phyloP scores from a whole-genome alignment of 1,284 basidiomycete genomes.

The Clitocybe nebularis region DNA sequence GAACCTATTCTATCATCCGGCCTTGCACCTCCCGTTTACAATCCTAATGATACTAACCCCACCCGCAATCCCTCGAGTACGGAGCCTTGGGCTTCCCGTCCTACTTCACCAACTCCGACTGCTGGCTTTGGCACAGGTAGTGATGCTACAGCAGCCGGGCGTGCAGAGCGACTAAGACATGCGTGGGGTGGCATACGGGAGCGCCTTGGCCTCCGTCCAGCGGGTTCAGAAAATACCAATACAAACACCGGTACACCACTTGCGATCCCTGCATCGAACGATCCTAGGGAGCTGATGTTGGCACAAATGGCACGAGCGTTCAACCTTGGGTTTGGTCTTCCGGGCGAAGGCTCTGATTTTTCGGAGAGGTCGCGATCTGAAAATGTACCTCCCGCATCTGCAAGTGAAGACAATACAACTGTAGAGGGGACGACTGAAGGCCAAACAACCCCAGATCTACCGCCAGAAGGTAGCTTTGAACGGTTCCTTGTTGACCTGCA shows the following conservation, averaged over 20 bases:
- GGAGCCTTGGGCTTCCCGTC: constrained; percentile 23
- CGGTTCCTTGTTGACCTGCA: constrained; percentile 73
- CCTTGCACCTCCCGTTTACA: constrained; percentile 24
- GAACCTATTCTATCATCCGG: constrained; percentile 56
- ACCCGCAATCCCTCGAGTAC: constrained; percentile 8
- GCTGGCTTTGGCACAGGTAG: constrained; percentile 32
- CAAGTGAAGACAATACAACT: background rate
- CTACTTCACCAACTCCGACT: constrained; percentile 48
- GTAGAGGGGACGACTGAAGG: background rate
- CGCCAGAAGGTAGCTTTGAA: constrained; percentile 70
- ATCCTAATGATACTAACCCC: constrained; percentile 7
- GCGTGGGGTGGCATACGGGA: constrained; percentile 66
- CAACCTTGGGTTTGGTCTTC: constrained; percentile 61
- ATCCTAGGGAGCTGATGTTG: constrained; percentile 60
- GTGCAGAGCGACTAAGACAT: constrained; percentile 41
- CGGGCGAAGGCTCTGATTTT: constrained; percentile 13
- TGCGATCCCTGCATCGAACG: constrained; percentile 27
- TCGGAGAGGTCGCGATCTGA: background rate
- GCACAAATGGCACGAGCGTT: constrained; percentile 75
- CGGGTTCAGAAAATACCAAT: constrained; percentile 2
- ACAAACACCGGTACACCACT: constrained; percentile 1
- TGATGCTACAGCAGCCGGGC: constrained; percentile 19
- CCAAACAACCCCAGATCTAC: constrained; percentile 22
- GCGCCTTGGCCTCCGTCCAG: constrained; percentile 48
- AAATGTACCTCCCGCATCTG: background rate